Evolutionary conservation across 495 filamentous ascomycete genomes (phyloP).

Genomic region (Penicillium egyptiacum): DNA sequence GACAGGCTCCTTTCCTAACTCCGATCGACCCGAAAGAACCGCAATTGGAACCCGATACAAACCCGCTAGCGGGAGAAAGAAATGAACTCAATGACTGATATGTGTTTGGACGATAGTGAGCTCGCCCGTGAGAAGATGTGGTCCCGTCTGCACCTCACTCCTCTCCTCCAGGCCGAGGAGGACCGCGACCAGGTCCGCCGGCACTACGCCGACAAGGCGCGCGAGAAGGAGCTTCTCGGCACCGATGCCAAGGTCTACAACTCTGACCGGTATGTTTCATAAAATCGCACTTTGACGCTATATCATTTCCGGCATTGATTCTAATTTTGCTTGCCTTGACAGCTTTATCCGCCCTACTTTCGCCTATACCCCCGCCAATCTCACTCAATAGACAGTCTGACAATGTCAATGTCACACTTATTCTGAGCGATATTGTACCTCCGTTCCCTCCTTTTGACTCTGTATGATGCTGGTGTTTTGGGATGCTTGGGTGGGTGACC

Average conservation of each 20-base stretch:
- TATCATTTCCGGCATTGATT: neutral
- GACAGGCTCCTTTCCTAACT: constrained; percentile 9
- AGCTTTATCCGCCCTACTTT: constrained; percentile 52
- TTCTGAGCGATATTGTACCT: constrained; percentile 5
- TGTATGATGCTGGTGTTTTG: constrained; percentile 16
- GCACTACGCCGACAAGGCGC: constrained; percentile 77
- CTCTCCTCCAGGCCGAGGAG: constrained; percentile 89
- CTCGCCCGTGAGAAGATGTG: constrained; percentile 97
- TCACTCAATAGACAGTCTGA: constrained; percentile 35
- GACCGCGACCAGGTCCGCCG: constrained; percentile 90
- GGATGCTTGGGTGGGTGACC: constrained; percentile 9
- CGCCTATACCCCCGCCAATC: constrained; percentile 44
- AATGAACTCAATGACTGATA: constrained; percentile 5
- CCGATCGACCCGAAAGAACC: constrained; percentile 7
- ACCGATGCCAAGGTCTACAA: constrained; percentile 80
- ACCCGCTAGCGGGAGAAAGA: neutral
- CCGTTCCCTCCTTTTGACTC: constrained; percentile 11
- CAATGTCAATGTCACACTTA: constrained; percentile 9
- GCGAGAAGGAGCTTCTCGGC: constrained; percentile 87
- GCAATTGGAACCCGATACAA: constrained; percentile 12
- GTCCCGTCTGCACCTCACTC: constrained; percentile 88
- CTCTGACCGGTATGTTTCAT: constrained; percentile 70
- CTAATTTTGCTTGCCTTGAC: constrained; percentile 2
- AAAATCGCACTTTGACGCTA: neutral
- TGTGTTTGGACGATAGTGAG: constrained; percentile 58